Evolutionary conservation across 2,329 filamentous ascomycete genomes (phyloP).

Genomic region (Amphichorda felina): DNA sequence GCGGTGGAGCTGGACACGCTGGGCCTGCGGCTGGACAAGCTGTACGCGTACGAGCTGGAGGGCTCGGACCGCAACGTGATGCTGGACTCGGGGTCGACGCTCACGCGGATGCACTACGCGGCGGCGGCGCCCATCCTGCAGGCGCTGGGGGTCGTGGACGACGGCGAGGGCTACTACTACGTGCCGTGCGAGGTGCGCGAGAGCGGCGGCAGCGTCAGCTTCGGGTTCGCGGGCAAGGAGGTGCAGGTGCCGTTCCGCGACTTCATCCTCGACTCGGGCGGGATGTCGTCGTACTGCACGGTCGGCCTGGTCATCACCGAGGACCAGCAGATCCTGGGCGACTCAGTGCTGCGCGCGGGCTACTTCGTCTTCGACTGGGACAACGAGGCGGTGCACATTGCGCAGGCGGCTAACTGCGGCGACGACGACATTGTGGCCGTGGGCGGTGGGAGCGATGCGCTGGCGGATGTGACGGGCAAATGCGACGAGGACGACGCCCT

Average conservation of each 20-base stretch:
- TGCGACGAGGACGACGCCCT: slow-evolving; percentile 18
- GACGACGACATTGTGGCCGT: slow-evolving; percentile 23
- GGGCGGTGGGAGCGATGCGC: slow-evolving; percentile 16
- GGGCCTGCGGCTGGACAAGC: slow-evolving; percentile 15
- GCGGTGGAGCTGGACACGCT: slow-evolving; percentile 18
- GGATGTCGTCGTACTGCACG: slow-evolving; percentile 26
- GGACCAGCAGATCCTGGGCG: slow-evolving; percentile 31
- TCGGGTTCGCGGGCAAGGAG: slow-evolving; percentile 28
- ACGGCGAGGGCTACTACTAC: slow-evolving; percentile 28
- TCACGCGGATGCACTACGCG: slow-evolving; percentile 30
- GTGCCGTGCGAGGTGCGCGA: slow-evolving; percentile 28
- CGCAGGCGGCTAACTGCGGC: slow-evolving; percentile 27
- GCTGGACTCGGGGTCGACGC: slow-evolving; percentile 41
- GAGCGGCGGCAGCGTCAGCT: slow-evolving; percentile 29
- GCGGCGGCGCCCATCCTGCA: slow-evolving; percentile 29
- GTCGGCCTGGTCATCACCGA: slow-evolving; percentile 26
- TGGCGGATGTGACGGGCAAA: slow-evolving; percentile 21
- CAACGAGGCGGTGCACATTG: slow-evolving; percentile 26
- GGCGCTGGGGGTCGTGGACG: slow-evolving; percentile 26
- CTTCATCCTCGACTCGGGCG: slow-evolving; percentile 32
- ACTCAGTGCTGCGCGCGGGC: slow-evolving; percentile 28
- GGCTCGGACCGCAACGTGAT: slow-evolving; percentile 26
- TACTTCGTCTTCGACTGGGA: slow-evolving; percentile 36
- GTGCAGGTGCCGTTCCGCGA: slow-evolving; percentile 32
- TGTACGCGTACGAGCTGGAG: slow-evolving; percentile 10